These are phyloP conservation scores for Aspergillus proliferans DNA, from an alignment of 2,329 filamentous ascomycete genomes.

Conservation along the genomic window DNA sequence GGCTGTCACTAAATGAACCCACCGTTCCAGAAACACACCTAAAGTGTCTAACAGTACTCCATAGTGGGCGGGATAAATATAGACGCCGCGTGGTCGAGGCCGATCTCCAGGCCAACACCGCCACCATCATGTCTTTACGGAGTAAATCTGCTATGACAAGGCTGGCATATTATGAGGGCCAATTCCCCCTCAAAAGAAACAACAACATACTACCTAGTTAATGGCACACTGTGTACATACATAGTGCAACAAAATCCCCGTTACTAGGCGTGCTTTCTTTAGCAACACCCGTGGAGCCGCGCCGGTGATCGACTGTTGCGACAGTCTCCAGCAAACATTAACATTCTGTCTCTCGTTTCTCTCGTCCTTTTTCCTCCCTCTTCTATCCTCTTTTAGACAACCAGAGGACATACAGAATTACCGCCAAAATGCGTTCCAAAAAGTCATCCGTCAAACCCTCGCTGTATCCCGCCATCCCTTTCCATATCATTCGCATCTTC, in stretches of 20 bases:
- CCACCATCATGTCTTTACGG: background rate
- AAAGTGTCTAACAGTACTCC: background rate
- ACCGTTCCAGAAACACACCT: too few relatives aligned
- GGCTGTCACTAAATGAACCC: too few relatives aligned
- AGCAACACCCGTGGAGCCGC: background rate
- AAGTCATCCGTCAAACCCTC: constrained; percentile 29
- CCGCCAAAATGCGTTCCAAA: constrained; percentile 23
- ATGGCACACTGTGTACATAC: too few relatives aligned
- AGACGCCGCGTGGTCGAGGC: background rate
- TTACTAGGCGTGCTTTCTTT: background rate
- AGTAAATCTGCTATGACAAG: too few relatives aligned
- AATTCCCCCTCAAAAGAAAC: too few relatives aligned
- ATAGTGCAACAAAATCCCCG: too few relatives aligned
- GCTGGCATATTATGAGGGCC: too few relatives aligned
- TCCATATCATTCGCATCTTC: constrained; percentile 33
- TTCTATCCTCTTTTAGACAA: background rate
- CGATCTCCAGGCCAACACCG: background rate
- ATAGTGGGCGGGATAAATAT: background rate
- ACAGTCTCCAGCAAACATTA: background rate
- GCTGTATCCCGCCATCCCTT: constrained; percentile 34
- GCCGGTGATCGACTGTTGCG: background rate
- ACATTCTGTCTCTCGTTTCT: background rate
- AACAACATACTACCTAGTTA: too few relatives aligned
- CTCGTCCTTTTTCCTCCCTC: background rate
- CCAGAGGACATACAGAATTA: background rate